phyloP scores from a whole-genome alignment of 2,329 filamentous ascomycete species.

The Chalaropsis thielavioides region DNA sequence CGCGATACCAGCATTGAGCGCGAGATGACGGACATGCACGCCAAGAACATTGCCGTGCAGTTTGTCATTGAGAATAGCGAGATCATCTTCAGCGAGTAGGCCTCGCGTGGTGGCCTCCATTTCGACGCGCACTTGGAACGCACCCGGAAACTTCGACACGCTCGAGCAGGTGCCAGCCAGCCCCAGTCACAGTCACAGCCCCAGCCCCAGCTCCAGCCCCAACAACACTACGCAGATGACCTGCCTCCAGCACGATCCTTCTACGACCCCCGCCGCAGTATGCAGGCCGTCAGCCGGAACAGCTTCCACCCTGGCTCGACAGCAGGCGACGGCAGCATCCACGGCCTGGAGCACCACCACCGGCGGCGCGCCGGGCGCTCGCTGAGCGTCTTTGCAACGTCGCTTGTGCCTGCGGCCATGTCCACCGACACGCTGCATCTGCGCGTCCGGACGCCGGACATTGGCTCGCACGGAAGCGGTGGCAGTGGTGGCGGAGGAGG shows the following conservation, averaged over 20 bases:
- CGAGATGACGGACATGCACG: slow-evolving; percentile 91
- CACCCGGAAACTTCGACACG: not conserved
- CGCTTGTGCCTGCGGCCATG: not conserved
- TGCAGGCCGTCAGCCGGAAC: not conserved
- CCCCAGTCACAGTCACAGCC: not conserved
- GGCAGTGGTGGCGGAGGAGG: not conserved
- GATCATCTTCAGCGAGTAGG: slow-evolving; percentile 52
- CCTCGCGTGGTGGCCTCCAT: slow-evolving; percentile 14
- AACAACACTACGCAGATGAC: slow-evolving; percentile 8
- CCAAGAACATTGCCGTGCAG: slow-evolving; percentile 83
- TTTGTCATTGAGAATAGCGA: slow-evolving; percentile 85
- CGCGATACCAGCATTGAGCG: slow-evolving; percentile 75
- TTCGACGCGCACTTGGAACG: not conserved
- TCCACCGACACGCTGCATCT: not conserved
- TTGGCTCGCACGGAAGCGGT: not conserved
- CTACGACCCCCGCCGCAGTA: slow-evolving; percentile 15
- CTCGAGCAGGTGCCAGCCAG: not conserved
- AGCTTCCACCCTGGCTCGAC: not conserved
- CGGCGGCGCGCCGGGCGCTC: not conserved
- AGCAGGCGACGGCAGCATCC: not conserved
- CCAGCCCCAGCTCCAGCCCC: not conserved
- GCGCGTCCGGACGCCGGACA: slow-evolving; percentile 1
- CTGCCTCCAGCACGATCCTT: not conserved
- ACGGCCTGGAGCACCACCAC: not conserved
- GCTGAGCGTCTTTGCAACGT: not conserved